A percentile compares a stretch with the other conserved stretches of the same genome.
phyloP scores from a whole-genome alignment of 352 stramenopile species.

The Phytophthora ohioensis region DNA sequence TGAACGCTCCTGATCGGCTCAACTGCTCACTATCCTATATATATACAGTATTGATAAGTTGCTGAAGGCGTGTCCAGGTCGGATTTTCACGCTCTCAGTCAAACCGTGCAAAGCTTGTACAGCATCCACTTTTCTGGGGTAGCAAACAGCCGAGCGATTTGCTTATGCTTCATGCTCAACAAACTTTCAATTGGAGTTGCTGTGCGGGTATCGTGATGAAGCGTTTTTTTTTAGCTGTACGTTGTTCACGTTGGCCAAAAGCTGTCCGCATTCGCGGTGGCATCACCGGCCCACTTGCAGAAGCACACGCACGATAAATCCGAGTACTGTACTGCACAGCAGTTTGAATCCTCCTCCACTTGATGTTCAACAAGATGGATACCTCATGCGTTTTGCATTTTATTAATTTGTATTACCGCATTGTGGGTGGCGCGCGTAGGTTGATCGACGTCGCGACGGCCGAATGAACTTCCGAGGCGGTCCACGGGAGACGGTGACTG shows the following conservation, averaged over 20 bases:
- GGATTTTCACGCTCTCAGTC: neutral
- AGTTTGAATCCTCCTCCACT: too few relatives aligned
- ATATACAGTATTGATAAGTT: neutral
- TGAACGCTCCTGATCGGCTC: neutral
- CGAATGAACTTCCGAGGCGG: conserved; percentile 25
- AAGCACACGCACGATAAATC: too few relatives aligned
- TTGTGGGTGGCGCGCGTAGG: conserved; percentile 19
- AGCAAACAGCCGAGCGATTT: conserved; percentile 3
- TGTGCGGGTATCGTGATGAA: too few relatives aligned
- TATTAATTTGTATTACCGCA: conserved; percentile 17
- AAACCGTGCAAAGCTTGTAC: neutral
- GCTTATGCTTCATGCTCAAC: neutral
- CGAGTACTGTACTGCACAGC: too few relatives aligned
- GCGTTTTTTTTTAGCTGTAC: too few relatives aligned
- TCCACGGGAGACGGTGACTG: conserved; percentile 27
- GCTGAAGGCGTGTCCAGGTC: neutral
- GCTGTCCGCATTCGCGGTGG: too few relatives aligned
- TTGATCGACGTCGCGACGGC: conserved; percentile 20
- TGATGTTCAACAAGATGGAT: too few relatives aligned
- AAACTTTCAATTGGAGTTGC: too few relatives aligned
- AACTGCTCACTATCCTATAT: neutral
- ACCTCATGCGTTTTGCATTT: neutral
- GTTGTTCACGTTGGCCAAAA: too few relatives aligned
- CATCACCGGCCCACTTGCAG: too few relatives aligned
- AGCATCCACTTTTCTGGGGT: neutral